These are phyloP conservation scores for Naganishia onofrii DNA, from an alignment of 768 basidiomycete species.

Conservation along the genomic window DNA sequence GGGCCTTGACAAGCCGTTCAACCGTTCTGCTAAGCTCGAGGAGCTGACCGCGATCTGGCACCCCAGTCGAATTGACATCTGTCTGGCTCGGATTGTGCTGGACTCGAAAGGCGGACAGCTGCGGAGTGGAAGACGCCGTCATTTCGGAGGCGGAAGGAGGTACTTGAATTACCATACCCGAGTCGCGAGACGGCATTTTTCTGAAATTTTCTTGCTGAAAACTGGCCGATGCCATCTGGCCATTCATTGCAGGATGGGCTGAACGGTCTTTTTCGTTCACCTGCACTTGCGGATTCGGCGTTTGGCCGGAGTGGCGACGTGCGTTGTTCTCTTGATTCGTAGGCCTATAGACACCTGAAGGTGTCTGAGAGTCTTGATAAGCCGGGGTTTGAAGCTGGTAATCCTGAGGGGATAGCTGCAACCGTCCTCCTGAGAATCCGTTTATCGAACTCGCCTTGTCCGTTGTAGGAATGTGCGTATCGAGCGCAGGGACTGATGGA, in stretches of 20 bases:
- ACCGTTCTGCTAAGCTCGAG: neutral
- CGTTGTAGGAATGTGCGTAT: neutral
- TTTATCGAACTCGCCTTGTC: neutral
- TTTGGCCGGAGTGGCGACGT: neutral
- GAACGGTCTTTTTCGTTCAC: neutral
- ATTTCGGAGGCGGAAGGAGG: neutral
- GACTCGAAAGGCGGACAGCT: neutral
- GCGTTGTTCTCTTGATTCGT: neutral
- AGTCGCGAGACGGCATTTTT: neutral
- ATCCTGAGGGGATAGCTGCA: neutral
- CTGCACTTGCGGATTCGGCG: neutral
- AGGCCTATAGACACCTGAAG: neutral
- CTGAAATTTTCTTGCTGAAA: neutral
- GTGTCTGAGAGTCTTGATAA: neutral
- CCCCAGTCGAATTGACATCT: neutral
- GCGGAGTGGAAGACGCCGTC: neutral
- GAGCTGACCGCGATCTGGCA: neutral
- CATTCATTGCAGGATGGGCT: neutral
- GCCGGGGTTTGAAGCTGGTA: neutral
- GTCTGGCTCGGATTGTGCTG: neutral
- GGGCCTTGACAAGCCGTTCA: conserved; percentile 20
- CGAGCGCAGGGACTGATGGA: neutral
- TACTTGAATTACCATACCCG: neutral
- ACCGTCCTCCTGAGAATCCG: neutral
- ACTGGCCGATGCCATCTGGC: neutral